Evolutionary conservation across 2,329 filamentous ascomycete genomes (phyloP).

Genomic region (Blastomyces gilchristii): DNA sequence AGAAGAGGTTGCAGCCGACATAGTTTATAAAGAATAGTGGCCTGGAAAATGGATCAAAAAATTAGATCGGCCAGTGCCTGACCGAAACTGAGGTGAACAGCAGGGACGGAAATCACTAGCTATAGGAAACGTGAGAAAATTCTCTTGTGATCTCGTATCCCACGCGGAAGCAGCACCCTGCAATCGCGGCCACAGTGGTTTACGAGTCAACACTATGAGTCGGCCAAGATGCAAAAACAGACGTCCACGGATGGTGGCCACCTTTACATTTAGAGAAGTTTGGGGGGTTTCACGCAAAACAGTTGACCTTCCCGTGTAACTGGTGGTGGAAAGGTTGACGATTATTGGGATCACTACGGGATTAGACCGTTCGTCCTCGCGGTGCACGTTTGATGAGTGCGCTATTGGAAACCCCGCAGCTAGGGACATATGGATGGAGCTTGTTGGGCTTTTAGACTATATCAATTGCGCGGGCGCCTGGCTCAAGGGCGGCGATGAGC

Average conservation of each 20-base stretch:
- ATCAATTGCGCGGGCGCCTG: background rate
- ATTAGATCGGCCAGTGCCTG: background rate
- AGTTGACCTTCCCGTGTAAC: background rate
- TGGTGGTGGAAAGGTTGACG: background rate
- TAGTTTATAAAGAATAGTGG: slow-evolving; percentile 8
- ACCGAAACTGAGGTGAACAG: background rate
- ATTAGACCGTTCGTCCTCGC: background rate
- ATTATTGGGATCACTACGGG: background rate
- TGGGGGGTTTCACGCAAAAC: background rate
- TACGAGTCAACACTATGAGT: background rate
- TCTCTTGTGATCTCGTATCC: background rate
- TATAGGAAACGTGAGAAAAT: background rate
- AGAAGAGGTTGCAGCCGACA: slow-evolving; percentile 20
- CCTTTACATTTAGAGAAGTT: background rate
- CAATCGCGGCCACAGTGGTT: background rate
- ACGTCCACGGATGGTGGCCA: background rate
- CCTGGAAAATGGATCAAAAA: background rate
- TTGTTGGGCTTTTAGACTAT: background rate
- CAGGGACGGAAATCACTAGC: background rate
- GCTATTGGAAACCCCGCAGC: background rate
- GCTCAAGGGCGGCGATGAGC: background rate
- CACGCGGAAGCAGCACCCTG: background rate
- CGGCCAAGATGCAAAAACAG: background rate
- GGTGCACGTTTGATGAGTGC: background rate
- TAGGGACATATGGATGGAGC: background rate